Evolutionary conservation across 1,284 basidiomycete genomes (phyloP), one percentile per base, ranked within the genome.

Genomic region (Trichosporon inkin): DNA sequence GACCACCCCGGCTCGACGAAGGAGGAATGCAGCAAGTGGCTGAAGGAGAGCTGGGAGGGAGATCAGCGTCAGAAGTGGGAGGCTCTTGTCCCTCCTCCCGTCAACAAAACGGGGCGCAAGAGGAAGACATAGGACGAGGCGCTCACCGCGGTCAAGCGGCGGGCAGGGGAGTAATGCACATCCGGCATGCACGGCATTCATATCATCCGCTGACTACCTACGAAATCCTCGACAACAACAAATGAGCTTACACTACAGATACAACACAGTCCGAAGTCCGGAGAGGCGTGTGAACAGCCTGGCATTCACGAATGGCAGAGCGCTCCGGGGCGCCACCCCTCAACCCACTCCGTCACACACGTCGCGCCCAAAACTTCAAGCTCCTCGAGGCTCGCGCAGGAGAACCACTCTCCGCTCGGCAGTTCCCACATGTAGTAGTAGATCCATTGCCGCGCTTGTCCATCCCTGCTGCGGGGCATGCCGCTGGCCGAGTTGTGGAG

Each of bases 21-120:
- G 68, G 86, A 85, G 5, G 84, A 86, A 8, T 91, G 89, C 70
- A 74, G 81, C 32, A 72, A 71, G 20, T 95, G 89, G 90, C 77
- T 97, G 4, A 53, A 62, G 47, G 52, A 54, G n/a, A 44, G 59
- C 57, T 77, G 75, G 75, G 58, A 67, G n/a, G 67, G 67, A 3
- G 57, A 61, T n/a, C 53, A 49, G 2, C 57, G 60, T 5, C 58
- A 56, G 10, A 44, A 34, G 40, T 64, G 60, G 60, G 63, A 64
- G 53, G 56, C 57, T 1, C 14, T 37, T 10, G 49, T 62, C 13
- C 62, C 58, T 4, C 40, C 56, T 53, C 53, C 53, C 20, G 32
- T 56, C 6, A 52, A 39, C 34, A 60, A 57, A 58, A 49, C 38
- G 11, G 53, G 53, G n/a, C 39, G 20, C 37, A 64, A 64, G 62